phyloP scores from a whole-genome alignment of 2,329 filamentous ascomycete genomes.

The Blastomyces gilchristii region DNA sequence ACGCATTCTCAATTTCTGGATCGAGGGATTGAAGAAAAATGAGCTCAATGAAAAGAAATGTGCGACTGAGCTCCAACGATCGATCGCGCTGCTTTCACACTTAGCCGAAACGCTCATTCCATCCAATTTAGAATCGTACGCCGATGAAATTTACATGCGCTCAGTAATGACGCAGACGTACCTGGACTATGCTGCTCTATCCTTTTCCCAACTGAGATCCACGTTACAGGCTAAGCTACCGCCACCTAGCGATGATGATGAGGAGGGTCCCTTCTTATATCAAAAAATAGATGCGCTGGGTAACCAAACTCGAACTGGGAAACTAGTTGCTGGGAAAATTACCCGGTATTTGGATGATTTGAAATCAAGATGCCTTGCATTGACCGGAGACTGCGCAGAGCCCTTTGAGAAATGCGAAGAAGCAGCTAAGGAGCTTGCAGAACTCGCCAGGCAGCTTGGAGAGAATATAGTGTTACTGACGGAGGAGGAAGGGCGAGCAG shows the following conservation, averaged over 20 bases:
- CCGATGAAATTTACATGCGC: slow-evolving; percentile 69
- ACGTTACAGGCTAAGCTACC: slow-evolving; percentile 59
- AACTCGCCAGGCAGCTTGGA: slow-evolving; percentile 58
- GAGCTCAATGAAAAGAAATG: slow-evolving; percentile 79
- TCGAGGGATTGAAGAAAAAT: slow-evolving; percentile 72
- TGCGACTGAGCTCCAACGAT: slow-evolving; percentile 68
- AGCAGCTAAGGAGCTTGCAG: slow-evolving; percentile 54
- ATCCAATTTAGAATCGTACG: slow-evolving; percentile 58
- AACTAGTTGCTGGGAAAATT: slow-evolving; percentile 72
- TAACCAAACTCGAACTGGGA: slow-evolving; percentile 66
- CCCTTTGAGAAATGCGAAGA: slow-evolving; percentile 61
- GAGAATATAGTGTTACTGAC: slow-evolving; percentile 55
- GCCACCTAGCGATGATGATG: slow-evolving; percentile 53
- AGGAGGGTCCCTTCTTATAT: slow-evolving; percentile 57
- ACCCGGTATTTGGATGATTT: slow-evolving; percentile 68
- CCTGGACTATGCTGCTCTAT: slow-evolving; percentile 64
- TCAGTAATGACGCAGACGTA: slow-evolving; percentile 67
- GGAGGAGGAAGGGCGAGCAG: slow-evolving; percentile 59
- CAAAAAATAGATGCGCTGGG: slow-evolving; percentile 63
- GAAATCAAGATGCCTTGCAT: slow-evolving; percentile 61
- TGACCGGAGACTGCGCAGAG: slow-evolving; percentile 56
- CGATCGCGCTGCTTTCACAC: slow-evolving; percentile 78
- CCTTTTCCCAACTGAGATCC: slow-evolving; percentile 52
- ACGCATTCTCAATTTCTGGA: slow-evolving; percentile 74
- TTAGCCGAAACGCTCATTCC: slow-evolving; percentile 71